phyloP scores from a whole-genome alignment of 176 grass and related monocot genomes.

The Cymbopogon citratus region DNA sequence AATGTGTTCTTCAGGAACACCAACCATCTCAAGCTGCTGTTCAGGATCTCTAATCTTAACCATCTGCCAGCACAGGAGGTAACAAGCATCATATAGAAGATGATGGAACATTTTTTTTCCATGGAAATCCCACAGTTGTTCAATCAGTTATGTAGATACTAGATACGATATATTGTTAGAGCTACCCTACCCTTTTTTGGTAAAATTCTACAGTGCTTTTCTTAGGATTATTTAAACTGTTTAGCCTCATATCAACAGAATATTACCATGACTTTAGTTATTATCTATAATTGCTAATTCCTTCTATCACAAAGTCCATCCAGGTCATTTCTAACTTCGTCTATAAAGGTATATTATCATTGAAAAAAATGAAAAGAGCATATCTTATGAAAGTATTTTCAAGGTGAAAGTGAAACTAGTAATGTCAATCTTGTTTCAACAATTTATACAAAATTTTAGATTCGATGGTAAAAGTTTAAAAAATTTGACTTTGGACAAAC shows the following conservation, averaged over 20 bases:
- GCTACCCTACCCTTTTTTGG: neutral
- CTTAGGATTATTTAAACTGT: neutral
- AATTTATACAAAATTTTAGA: too few species aligned
- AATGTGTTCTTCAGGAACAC: slow-evolving; percentile 85
- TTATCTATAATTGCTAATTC: neutral
- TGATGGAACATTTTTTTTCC: neutral
- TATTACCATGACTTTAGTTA: neutral
- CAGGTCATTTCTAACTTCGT: neutral
- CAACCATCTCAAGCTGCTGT: slow-evolving; percentile 86
- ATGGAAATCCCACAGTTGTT: neutral
- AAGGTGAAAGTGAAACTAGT: neutral
- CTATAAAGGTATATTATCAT: neutral
- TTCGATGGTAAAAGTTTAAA: too few species aligned
- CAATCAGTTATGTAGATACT: slow-evolving; percentile 5
- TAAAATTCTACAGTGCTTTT: neutral
- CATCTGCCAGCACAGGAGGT: slow-evolving; percentile 39
- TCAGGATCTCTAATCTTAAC: slow-evolving; percentile 66
- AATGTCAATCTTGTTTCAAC: neutral
- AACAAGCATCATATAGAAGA: slow-evolving; percentile 14
- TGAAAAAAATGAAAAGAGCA: neutral
- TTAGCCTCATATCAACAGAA: neutral
- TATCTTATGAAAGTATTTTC: neutral
- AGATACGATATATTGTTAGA: neutral
- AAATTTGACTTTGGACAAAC: too few species aligned
- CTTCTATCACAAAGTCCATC: neutral